Evolutionary conservation across 208 protist genomes (phyloP).

Genomic region (Leishmania amazonensis): DNA sequence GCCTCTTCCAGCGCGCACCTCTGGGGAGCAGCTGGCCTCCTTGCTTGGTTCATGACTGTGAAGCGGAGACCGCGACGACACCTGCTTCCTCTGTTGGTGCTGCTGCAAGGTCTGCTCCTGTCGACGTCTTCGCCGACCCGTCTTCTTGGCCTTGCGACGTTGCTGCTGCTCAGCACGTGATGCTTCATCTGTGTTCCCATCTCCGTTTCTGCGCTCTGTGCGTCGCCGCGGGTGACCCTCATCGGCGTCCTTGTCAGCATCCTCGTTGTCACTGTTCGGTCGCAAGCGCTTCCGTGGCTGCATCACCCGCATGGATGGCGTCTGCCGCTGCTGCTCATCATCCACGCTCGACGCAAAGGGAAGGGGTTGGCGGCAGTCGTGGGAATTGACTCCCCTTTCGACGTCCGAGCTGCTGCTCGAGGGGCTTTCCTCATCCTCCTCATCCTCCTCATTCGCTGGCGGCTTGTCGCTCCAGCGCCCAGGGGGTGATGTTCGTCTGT

Average conservation of each 20-base stretch:
- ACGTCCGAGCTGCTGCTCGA: background rate
- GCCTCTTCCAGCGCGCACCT: slow-evolving; percentile 6
- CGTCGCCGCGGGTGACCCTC: background rate
- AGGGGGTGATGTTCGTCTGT: background rate
- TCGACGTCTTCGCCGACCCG: slow-evolving; percentile 21
- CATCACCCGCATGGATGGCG: background rate
- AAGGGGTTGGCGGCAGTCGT: background rate
- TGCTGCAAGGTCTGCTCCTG: slow-evolving; percentile 18
- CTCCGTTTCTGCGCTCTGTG: background rate
- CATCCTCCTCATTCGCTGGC: background rate
- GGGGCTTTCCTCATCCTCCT: background rate
- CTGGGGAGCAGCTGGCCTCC: slow-evolving; percentile 14
- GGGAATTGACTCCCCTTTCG: background rate
- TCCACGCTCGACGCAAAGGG: slow-evolving; percentile 9
- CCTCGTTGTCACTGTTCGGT: background rate
- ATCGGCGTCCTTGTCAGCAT: background rate
- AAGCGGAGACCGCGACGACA: slow-evolving; percentile 1
- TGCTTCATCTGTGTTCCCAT: background rate
- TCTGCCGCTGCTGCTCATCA: slow-evolving; percentile 3
- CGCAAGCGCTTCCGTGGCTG: slow-evolving; percentile 1
- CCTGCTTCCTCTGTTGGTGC: slow-evolving; percentile 2
- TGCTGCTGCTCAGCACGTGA: background rate
- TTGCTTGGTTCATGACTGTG: background rate
- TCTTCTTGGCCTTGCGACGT: slow-evolving; percentile 26
- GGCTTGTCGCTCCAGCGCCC: background rate